Conservation (phyloP, 2,329 filamentous ascomycete species). For the Zalaria obscura region DNA sequence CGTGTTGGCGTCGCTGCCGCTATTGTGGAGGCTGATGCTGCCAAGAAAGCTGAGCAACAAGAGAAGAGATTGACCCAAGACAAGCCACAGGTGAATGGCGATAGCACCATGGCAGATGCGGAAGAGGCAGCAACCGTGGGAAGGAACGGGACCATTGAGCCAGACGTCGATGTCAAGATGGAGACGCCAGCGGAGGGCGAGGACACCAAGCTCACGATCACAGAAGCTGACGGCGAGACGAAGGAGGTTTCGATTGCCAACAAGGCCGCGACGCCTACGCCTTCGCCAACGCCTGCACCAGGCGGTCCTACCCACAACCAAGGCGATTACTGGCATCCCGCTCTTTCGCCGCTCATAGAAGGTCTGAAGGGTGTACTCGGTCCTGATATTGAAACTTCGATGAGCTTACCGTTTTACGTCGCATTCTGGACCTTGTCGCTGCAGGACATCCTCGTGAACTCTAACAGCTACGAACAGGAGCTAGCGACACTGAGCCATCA, state of each 20-base stretch:
- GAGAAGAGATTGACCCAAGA: constrained; percentile 11
- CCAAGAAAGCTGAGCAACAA: constrained; percentile 18
- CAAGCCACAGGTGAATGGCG: constrained; percentile 30
- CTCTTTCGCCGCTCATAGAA: constrained; percentile 61
- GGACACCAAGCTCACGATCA: constrained; percentile 2
- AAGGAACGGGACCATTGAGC: background rate
- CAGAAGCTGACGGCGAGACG: constrained; percentile 4
- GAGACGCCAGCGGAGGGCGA: constrained; percentile 14
- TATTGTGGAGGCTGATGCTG: constrained; percentile 32
- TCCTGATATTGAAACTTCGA: constrained; percentile 48
- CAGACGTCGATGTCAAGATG: constrained; percentile 25
- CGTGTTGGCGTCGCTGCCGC: constrained; percentile 59
- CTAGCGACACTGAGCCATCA: constrained; percentile 54
- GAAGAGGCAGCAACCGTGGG: constrained; percentile 1
- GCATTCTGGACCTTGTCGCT: constrained; percentile 87
- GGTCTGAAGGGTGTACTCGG: constrained; percentile 49
- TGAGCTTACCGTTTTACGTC: constrained; percentile 71
- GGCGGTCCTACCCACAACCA: constrained; percentile 14
- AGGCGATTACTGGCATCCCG: constrained; percentile 45
- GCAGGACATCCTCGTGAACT: constrained; percentile 65
- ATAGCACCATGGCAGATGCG: constrained; percentile 37
- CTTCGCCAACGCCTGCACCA: constrained; percentile 9
- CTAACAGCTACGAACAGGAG: constrained; percentile 65
- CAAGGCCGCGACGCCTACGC: constrained; percentile 3
- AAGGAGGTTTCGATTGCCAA: constrained; percentile 2